phyloP scores from a whole-genome alignment of 2,329 filamentous ascomycete species.

The Epichloe gansuensis region DNA sequence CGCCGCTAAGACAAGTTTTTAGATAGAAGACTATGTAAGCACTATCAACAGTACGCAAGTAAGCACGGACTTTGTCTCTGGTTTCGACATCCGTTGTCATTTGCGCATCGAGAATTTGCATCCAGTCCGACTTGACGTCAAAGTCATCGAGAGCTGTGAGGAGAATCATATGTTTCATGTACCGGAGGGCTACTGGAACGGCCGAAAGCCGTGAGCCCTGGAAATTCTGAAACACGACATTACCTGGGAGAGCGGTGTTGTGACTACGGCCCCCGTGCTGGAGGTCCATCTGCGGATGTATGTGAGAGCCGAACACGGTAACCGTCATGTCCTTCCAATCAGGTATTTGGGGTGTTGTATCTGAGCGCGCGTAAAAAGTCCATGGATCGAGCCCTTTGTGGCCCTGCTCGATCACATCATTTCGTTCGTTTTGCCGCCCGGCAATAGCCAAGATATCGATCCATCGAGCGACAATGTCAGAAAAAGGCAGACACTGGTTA shows the following conservation, averaged over 20 bases:
- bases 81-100: slow-evolving; percentile 57
- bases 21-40: slow-evolving; percentile 32
- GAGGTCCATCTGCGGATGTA: slow-evolving; percentile 13
- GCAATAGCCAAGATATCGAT: slow-evolving; percentile 74
- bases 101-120: slow-evolving; percentile 60
- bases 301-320: slow-evolving; percentile 32
- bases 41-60: slow-evolving; percentile 32
- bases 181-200: slow-evolving; percentile 57
- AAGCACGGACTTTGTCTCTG: slow-evolving; percentile 43
- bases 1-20: slow-evolving; percentile 43
- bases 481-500: slow-evolving; percentile 73
- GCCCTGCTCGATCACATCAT: slow-evolving; percentile 81
- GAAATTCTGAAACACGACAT: slow-evolving; percentile 32
- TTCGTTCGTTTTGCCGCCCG: slow-evolving; percentile 52
- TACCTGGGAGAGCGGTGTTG: slow-evolving; percentile 1
- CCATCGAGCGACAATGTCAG: slow-evolving; percentile 70
- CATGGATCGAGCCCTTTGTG: slow-evolving; percentile 69
- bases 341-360: slow-evolving; percentile 28
- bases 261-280: neutral
- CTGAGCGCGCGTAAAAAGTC: slow-evolving; percentile 35
- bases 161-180: slow-evolving; percentile 44
- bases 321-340: slow-evolving; percentile 38
- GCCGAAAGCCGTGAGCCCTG: slow-evolving; percentile 35
- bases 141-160: slow-evolving; percentile 35
- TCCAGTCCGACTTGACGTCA: slow-evolving; percentile 69